Conservation (phyloP, 768 basidiomycete genomes). For the Pisolithus orientalis region DNA sequence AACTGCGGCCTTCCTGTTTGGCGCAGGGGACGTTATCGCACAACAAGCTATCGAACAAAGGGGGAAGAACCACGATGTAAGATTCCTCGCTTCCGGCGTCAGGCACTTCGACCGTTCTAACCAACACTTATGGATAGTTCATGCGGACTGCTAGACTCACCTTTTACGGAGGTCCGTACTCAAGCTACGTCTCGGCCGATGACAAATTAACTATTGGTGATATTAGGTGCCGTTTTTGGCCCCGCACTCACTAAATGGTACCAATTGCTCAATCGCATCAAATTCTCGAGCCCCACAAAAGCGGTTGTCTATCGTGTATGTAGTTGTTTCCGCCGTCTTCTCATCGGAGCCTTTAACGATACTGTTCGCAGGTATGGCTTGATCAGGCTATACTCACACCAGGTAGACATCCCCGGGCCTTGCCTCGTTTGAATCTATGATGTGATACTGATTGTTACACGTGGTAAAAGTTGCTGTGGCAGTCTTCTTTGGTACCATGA, state of each 20-base stretch:
- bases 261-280: conserved; percentile 60
- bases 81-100: conserved; percentile 15
- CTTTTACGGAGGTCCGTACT: conserved; percentile 60
- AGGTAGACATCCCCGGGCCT: conserved; percentile 25
- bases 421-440: conserved; percentile 4
- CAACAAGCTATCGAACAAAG: conserved; percentile 78
- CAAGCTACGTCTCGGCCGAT: neutral
- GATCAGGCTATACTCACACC: conserved; percentile 81
- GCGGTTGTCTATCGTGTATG: conserved; percentile 59
- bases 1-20: conserved; percentile 64
- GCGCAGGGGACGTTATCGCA: conserved; percentile 73
- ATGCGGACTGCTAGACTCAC: conserved; percentile 56
- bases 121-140: conserved; percentile 30
- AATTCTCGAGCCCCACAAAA: conserved; percentile 54
- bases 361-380: conserved; percentile 54
- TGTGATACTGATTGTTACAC: conserved; percentile 2
- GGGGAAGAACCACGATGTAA: conserved; percentile 71
- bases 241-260: conserved; percentile 84
- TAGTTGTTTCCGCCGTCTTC: neutral
- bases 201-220: neutral
- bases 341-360: neutral
- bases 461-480: conserved; percentile 34
- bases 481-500: conserved; percentile 71
- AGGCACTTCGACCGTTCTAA: too few species aligned
- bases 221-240: conserved; percentile 71